A percentile compares a stretch with the other conserved stretches of the same genome.
Evolutionary conservation across 345 rosid species (phyloP).

Genomic region (Dipteronia dyeriana): DNA sequence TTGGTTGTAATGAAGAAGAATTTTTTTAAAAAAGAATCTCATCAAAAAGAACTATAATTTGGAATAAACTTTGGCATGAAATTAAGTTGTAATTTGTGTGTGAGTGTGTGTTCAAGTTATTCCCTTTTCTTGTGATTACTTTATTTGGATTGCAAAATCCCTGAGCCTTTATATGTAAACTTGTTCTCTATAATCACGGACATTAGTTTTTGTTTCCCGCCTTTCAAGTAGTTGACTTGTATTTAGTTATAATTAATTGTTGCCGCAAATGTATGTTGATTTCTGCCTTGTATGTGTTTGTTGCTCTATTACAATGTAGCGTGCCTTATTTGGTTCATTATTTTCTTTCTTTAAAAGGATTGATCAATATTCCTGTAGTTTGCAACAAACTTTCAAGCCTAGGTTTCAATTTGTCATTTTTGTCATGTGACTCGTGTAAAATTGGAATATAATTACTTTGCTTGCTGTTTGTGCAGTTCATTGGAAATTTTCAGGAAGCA

Average conservation of each 20-base stretch:
- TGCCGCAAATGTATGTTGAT: neutral
- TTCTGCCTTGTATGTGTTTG: neutral
- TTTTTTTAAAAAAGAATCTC: neutral
- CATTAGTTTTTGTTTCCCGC: neutral
- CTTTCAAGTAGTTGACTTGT: neutral
- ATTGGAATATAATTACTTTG: neutral
- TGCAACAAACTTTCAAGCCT: neutral
- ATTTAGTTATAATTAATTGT: neutral
- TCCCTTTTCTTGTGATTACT: neutral
- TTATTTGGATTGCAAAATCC: neutral
- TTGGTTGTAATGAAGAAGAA: neutral
- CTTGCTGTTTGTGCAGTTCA: conserved; percentile 56
- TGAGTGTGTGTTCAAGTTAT: too few species aligned
- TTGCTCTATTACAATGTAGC: neutral
- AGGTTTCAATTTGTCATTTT: neutral
- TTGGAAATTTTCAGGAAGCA: conserved; percentile 84
- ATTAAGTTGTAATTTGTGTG: neutral
- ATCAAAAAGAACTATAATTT: neutral
- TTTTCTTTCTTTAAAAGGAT: neutral
- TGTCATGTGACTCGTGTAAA: neutral
- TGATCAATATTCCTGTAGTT: neutral
- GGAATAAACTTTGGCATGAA: too few species aligned
- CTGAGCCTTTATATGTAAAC: neutral
- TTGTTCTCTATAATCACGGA: neutral
- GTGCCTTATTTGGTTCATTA: neutral